Base-by-base conservation (phyloP, 2,329 filamentous ascomycete genomes). In the Aspergillus glaucus region DNA sequence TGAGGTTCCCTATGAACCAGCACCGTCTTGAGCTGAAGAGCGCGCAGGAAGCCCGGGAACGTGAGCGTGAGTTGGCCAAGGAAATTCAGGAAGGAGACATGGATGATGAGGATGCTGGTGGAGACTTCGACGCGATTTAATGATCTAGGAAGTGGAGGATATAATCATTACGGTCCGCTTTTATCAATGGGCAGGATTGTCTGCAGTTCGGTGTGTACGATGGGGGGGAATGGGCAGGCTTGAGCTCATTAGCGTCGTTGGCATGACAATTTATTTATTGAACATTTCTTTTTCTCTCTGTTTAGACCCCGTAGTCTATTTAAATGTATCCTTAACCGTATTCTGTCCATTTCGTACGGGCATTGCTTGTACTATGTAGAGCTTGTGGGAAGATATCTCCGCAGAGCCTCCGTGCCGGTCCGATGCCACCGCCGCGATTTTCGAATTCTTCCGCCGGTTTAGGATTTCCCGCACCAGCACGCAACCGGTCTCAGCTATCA, bases 1-100 rank as follows among this genome's bases (percentile, higher is more conserved):
- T 98, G 93, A 84, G 93, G 48, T 98, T 97, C 74, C 93, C 93
- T 2, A 97, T 97, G 92, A 96, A 98, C 76, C 93, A 97, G 72
- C 93, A 98, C 73, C 84, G 93, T 15, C 79, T 97, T 48, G 93
- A 98, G 73, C 80, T 98, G 48, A 97, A 96, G 81, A 97, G 95
- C 62, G 93, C 93, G 0, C 92, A 97, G 71, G 94, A 98, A 73
- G 93, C 93, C n/a, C 82, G 93, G 45, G 93, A 98, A 70, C 81
- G 93, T 17, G 93, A 98, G 77, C 82, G 93, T 15, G 93, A 98
- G 73, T 83, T 98, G 78, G 93, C 91, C 55, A 97, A 97, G 79
- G 93, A 98, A 77, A 97, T 98, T 65, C 89, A 95, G 72, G 93
- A 97, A 58, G 93, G 92, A 17, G 93, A 98, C 65, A 80, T 95